phyloP scores from a whole-genome alignment of 805 yeast species.

The Cyberlindnera samutprakarnensis region DNA sequence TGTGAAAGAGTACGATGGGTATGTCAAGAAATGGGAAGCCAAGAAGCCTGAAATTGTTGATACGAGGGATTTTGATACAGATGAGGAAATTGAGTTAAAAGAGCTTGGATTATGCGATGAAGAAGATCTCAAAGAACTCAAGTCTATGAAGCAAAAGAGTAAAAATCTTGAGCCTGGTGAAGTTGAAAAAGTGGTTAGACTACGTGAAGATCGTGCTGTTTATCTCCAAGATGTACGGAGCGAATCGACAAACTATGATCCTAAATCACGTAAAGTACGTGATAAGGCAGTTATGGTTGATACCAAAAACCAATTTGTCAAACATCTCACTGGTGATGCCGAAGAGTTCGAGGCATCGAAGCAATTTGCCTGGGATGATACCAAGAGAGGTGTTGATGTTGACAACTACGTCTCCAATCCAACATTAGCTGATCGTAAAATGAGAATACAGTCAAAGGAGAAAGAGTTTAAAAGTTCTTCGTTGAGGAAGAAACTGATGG shows the following conservation, averaged over 20 bases:
- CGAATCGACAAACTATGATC: slow-evolving; percentile 42
- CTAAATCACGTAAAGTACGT: slow-evolving; percentile 39
- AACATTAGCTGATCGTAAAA: slow-evolving; percentile 33
- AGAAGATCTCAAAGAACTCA: not conserved
- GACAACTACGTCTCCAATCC: slow-evolving; percentile 36
- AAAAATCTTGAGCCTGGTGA: slow-evolving; percentile 24
- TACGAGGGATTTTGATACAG: slow-evolving; percentile 27
- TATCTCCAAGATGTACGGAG: slow-evolving; percentile 44
- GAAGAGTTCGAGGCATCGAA: slow-evolving; percentile 40
- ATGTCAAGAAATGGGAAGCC: slow-evolving; percentile 29
- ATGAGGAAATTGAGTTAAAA: slow-evolving; percentile 35
- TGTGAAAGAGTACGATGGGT: slow-evolving; percentile 49
- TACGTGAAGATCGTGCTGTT: slow-evolving; percentile 71
- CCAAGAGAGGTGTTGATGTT: slow-evolving; percentile 23
- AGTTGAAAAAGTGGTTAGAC: slow-evolving; percentile 43
- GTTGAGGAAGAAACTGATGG: slow-evolving; percentile 23
- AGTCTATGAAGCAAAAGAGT: not conserved
- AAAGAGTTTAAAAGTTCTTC: slow-evolving; percentile 22
- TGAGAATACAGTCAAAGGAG: slow-evolving; percentile 27
- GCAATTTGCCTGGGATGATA: slow-evolving; percentile 40
- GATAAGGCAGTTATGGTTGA: slow-evolving; percentile 27
- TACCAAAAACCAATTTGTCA: slow-evolving; percentile 41
- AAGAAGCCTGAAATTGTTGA: slow-evolving; percentile 9
- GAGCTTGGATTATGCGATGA: slow-evolving; percentile 30
- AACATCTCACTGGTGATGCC: slow-evolving; percentile 52